phyloP scores from a whole-genome alignment of 192 early-diverging fungal genomes.

The Coemansia sp. region DNA sequence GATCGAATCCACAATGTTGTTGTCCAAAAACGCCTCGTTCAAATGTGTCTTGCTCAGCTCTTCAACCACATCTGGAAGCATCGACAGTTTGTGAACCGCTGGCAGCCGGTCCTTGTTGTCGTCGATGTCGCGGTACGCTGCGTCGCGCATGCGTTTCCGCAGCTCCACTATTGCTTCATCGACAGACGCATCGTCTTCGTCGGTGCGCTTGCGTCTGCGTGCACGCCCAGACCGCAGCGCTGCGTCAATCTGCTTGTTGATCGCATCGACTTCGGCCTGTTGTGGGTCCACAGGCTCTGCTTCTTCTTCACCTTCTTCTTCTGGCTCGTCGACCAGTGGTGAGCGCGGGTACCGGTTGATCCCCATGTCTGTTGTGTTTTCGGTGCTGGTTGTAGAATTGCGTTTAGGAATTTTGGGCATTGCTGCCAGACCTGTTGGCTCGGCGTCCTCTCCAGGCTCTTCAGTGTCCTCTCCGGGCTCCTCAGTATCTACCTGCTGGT shows the following conservation, averaged over 20 bases:
- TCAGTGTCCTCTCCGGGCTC: background rate
- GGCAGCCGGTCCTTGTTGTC: constrained; percentile 55
- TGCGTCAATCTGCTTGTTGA: constrained; percentile 46
- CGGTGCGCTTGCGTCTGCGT: constrained; percentile 49
- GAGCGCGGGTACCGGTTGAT: background rate
- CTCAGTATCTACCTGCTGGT: background rate
- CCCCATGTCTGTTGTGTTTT: background rate
- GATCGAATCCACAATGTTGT: constrained; percentile 80
- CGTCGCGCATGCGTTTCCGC: constrained; percentile 54
- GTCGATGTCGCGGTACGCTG: constrained; percentile 52
- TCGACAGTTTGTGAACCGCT: constrained; percentile 53
- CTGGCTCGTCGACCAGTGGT: background rate
- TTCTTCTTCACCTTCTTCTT: constrained; percentile 6
- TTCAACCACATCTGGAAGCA: constrained; percentile 50
- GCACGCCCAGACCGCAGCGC: constrained; percentile 40
- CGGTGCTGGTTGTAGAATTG: background rate
- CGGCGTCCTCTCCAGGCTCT: background rate
- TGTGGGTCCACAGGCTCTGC: constrained; percentile 33
- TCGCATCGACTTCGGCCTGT: constrained; percentile 47
- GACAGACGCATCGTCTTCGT: constrained; percentile 49
- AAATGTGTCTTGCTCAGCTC: constrained; percentile 56
- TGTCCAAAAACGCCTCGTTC: constrained; percentile 77
- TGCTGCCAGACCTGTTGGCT: constrained; percentile 9
- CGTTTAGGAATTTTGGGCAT: constrained; percentile 53
- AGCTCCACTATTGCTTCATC: constrained; percentile 54